Evolutionary conservation across 129 eudicot genomes (phyloP), one percentile per base, ranked within the genome.

Genomic region (Arctium lappa): DNA sequence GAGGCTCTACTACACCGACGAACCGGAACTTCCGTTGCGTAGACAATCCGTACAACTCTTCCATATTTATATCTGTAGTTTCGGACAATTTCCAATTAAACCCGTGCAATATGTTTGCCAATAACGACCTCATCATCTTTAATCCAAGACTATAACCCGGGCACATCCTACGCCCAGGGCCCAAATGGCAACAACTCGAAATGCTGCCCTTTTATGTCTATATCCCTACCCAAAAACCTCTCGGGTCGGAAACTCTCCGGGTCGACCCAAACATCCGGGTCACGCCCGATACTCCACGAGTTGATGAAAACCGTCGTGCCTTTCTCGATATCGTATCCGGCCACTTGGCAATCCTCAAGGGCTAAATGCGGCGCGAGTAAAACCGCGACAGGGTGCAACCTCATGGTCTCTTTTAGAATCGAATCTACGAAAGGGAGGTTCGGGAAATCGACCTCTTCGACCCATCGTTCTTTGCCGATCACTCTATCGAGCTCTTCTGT

Each of bases 111-210:
- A 81, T 34, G 76, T 86, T 81, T 2, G 48, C 83, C 69, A 86
- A 38, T 66, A 69, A 6, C 1, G 86, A 81, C 50, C 48, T 32
- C 76, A 82, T 81, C 82, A 81, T 86, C 86, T 77, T 86, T 9
- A 81, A 31, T 27, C 83, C 88, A 62, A 86, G 88, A 16, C 32
- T 62, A 81, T 86, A 77, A 40, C 86, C 88, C 6, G 86, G 88
- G 30, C 88, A 86, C 86, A 86, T 86, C 86, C 88, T 86, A 0
- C 88, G 60, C 2, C 85, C 88, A n/a, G 83, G 83, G 82, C 75
- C 89, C 83, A 30, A 86, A 86, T 27, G 89, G 89, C 39, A 86
- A 62, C 39, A 86, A 74, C 81, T 86, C 86, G 78, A 86, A 86
- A 60, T 81, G 37, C 31, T 86, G 88, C 34, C 89, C 89, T 71